phyloP scores from a whole-genome alignment of 1,284 basidiomycete species.

The Pyrrhoderma lamaoense region DNA sequence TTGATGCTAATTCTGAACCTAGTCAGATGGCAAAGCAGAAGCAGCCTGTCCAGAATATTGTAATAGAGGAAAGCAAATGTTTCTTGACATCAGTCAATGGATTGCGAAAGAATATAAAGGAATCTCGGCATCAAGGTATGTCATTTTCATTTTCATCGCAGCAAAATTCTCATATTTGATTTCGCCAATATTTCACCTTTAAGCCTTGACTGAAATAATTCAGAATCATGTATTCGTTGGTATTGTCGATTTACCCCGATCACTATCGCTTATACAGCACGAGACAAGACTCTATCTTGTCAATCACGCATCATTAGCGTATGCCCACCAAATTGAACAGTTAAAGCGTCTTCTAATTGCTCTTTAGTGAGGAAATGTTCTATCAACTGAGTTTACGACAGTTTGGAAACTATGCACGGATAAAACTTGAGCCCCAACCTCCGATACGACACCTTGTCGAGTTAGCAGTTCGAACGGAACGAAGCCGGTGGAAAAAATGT shows the following conservation, averaged over 20 bases:
- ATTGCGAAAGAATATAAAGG: slow-evolving; percentile 55
- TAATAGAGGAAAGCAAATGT: slow-evolving; percentile 76
- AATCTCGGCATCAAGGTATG: slow-evolving; percentile 66
- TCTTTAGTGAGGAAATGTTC: slow-evolving; percentile 58
- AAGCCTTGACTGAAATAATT: slow-evolving; percentile 80
- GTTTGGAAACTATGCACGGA: slow-evolving; percentile 75
- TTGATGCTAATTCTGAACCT: too few species aligned
- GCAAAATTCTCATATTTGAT: background rate
- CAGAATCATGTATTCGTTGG: slow-evolving; percentile 91
- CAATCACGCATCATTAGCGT: slow-evolving; percentile 80
- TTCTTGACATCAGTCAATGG: slow-evolving; percentile 72
- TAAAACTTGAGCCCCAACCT: slow-evolving; percentile 82
- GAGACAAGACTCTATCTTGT: slow-evolving; percentile 85
- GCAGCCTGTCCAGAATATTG: slow-evolving; percentile 20
- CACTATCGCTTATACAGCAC: slow-evolving; percentile 82
- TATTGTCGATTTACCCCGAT: slow-evolving; percentile 73
- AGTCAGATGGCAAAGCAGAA: too few species aligned
- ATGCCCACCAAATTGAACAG: slow-evolving; percentile 26
- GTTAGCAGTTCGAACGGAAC: slow-evolving; percentile 75
- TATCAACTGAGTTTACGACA: slow-evolving; percentile 92
- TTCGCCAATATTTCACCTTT: too few species aligned
- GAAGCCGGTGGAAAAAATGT: slow-evolving; percentile 40
- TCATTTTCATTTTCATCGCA: slow-evolving; percentile 14
- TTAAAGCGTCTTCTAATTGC: slow-evolving; percentile 5
- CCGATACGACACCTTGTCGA: slow-evolving; percentile 62